These are phyloP conservation scores for Euphorbia tirucalli DNA, from an alignment of 345 rosid genomes.

Conservation along the genomic window DNA sequence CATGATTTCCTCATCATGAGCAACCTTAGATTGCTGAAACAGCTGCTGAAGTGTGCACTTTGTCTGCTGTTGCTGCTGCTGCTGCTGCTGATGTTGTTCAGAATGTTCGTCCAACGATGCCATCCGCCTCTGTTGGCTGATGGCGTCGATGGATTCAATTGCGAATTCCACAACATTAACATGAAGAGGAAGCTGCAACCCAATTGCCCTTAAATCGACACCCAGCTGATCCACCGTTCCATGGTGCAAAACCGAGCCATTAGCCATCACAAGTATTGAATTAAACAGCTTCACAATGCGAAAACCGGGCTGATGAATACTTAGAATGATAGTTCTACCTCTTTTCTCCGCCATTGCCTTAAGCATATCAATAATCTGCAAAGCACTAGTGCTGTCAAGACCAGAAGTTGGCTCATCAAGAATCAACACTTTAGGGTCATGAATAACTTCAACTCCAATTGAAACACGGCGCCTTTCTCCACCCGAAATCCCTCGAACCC, in stretches of 20 bases:
- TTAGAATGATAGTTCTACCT: constrained; percentile 69
- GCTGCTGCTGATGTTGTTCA: constrained; percentile 21
- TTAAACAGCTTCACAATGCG: constrained; percentile 82
- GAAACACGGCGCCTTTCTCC: constrained; percentile 97
- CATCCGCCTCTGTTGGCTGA: constrained; percentile 30
- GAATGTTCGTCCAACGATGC: constrained; percentile 21
- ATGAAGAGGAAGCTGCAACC: constrained; percentile 62
- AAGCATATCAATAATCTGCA: constrained; percentile 81
- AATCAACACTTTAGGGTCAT: constrained; percentile 81
- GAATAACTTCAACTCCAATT: constrained; percentile 87
- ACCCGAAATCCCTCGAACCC: constrained; percentile 87
- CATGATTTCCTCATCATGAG: constrained; percentile 48
- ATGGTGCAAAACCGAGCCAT: constrained; percentile 76
- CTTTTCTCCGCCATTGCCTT: constrained; percentile 83
- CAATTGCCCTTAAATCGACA: constrained; percentile 41
- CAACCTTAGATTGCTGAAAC: constrained; percentile 73
- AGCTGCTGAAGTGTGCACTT: constrained; percentile 79
- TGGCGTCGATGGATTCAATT: constrained; percentile 67
- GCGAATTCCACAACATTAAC: constrained; percentile 78
- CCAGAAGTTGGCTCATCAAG: constrained; percentile 99
- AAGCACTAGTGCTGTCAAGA: constrained; percentile 82
- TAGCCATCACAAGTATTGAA: constrained; percentile 69
- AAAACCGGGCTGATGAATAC: constrained; percentile 91
- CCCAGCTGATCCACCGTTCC: constrained; percentile 77
- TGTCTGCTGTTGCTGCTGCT: constrained; percentile 11